phyloP scores from a whole-genome alignment of 768 basidiomycete genomes.

The Kwoniella europaea region DNA sequence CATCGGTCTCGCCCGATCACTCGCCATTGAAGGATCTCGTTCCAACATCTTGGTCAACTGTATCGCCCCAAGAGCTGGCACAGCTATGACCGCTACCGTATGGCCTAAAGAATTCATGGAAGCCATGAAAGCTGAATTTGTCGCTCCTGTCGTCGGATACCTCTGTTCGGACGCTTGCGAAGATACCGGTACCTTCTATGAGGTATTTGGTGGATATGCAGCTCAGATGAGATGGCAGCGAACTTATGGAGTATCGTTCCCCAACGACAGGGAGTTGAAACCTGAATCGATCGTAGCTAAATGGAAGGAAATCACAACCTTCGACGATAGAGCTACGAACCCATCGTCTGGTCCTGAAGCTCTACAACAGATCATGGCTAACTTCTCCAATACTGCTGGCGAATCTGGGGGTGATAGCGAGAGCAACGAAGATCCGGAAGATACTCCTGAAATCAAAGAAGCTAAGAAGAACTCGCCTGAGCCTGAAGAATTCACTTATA shows the following conservation, averaged over 20 bases:
- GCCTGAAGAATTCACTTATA: slow-evolving; percentile 71
- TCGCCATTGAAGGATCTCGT: slow-evolving; percentile 88
- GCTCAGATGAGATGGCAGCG: slow-evolving; percentile 93
- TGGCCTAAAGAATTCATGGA: slow-evolving; percentile 73
- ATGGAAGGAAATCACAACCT: slow-evolving; percentile 83
- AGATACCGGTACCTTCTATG: slow-evolving; percentile 77
- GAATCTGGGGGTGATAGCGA: slow-evolving; percentile 19
- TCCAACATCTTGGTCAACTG: slow-evolving; percentile 88
- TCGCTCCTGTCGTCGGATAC: slow-evolving; percentile 91
- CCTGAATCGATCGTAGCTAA: slow-evolving; percentile 80
- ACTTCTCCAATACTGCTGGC: slow-evolving; percentile 63
- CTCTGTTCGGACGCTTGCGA: slow-evolving; percentile 79
- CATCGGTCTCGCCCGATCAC: slow-evolving; percentile 83
- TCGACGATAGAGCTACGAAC: slow-evolving; percentile 82
- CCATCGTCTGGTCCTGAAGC: slow-evolving; percentile 76
- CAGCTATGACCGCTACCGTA: slow-evolving; percentile 85
- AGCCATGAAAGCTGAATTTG: slow-evolving; percentile 88
- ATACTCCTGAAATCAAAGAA: slow-evolving; percentile 77
- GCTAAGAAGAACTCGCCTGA: slow-evolving; percentile 69
- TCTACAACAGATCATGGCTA: slow-evolving; percentile 71
- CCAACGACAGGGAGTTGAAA: slow-evolving; percentile 71
- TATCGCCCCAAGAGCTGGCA: slow-evolving; percentile 85
- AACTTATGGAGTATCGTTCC: slow-evolving; percentile 73
- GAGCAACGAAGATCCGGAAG: slow-evolving; percentile 69
- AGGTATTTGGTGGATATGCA: slow-evolving; percentile 88